Evolutionary conservation across 306 rosid species (phyloP), one percentile per base, ranked within the genome.

Genomic region (Malus orientalis): DNA sequence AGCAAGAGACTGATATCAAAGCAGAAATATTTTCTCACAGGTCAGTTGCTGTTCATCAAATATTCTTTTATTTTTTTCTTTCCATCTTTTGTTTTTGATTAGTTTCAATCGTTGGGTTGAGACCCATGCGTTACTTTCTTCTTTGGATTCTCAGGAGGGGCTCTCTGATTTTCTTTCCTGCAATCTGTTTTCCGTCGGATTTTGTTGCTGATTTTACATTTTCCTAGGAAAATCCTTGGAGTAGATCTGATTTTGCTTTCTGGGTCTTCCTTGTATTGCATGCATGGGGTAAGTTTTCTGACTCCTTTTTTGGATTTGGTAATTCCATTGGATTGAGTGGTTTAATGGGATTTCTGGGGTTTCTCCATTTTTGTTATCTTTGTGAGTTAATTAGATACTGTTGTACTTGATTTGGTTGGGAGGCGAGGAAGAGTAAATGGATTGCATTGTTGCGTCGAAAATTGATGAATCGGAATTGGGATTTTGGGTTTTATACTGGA

Each of bases 261-360:
- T 78, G 78, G 85, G 80, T 76, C 55, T 60, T 60, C 47, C 71
- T 11, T 61, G 4, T 57, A 74, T 78, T 81, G 76, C 76, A 82
- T 80, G 88, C 81, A 87, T 88, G 91, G 91, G 91, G 91, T 88
- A 88, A 69, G 81, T 81, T 76, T 83, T 81, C 81, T 63, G 80
- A 74, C 75, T 86, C 78, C 72, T 61, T 22, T 63, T 69, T 25
- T 9, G 44, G 67, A 60, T 54, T 65, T 64, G 15, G 70, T 49
- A 32, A 65, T 74, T 65, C 69, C 47, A 45, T 64, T 68, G 22
- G 78, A 36, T 67, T 73, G 1, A 4, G 15, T 8, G 25, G 38
- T 45, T 25, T 23, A 70, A 40, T 45, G 36, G 10, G 8, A 29
- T 44, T 4, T 27, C 57, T 8, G 67, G 70, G n/a, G 18, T 14